Conservation (phyloP, 495 filamentous ascomycete genomes). For the Evernia prunastri region DNA sequence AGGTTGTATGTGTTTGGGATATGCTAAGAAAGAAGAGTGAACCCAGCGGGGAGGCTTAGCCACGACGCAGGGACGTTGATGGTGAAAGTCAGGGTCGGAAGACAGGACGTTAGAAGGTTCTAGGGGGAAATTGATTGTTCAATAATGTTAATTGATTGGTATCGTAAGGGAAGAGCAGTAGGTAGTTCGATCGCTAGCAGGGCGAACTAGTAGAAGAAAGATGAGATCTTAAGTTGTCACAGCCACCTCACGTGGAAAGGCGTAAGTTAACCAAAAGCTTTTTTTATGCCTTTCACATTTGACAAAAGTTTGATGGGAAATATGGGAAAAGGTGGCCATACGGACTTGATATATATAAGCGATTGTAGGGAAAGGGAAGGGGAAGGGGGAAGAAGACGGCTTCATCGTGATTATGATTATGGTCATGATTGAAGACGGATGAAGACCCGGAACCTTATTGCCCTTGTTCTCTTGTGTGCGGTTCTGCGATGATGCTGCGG, state of each 20-base stretch:
- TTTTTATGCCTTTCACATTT: background rate
- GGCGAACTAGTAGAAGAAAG: background rate
- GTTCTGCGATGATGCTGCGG: no score
- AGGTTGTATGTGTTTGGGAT: background rate
- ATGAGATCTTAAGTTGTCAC: conserved; percentile 4
- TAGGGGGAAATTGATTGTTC: background rate
- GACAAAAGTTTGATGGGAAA: conserved; percentile 4
- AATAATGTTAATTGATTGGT: conserved; percentile 7
- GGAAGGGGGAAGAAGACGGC: background rate
- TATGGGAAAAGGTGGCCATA: no score
- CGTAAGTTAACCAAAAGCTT: conserved; percentile 3
- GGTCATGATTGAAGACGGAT: background rate
- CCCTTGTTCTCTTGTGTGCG: background rate
- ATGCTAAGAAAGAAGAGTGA: conserved; percentile 6
- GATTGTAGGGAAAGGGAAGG: conserved; percentile 2
- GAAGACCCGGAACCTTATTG: background rate
- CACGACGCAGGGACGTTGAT: conserved; percentile 7
- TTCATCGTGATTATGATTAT: no score
- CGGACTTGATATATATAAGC: conserved; percentile 1
- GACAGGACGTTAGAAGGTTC: conserved; percentile 15
- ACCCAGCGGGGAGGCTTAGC: background rate
- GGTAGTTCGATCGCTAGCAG: conserved; percentile 9
- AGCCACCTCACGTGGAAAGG: conserved; percentile 13
- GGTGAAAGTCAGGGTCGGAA: conserved; percentile 7
- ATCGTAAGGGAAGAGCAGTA: conserved; percentile 3